Percentiles rank a stretch among this genome's conserved stretches.
Conservation (phyloP, 2,329 filamentous ascomycete species). For the Chaetomiaceae sp. region DNA sequence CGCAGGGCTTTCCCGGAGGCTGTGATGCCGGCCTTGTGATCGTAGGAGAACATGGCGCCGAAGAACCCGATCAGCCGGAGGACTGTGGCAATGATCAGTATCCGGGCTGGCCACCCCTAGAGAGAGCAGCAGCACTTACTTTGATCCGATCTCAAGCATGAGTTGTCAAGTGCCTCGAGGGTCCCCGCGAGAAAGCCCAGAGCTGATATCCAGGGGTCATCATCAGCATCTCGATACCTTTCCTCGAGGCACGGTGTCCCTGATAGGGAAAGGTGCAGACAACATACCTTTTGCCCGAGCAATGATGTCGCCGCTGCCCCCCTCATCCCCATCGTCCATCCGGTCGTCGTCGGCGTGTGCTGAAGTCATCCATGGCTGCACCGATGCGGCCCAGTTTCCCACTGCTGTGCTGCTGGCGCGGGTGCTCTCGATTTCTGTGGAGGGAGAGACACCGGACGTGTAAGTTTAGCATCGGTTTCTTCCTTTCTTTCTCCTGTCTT, state of each 20-base stretch:
- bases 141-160: slow-evolving; percentile 47
- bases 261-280: not conserved
- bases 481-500: too few species aligned
- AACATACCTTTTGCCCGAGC: slow-evolving; percentile 46
- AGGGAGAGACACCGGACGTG: too few species aligned
- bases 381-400: slow-evolving; percentile 51
- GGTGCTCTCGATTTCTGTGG: slow-evolving; percentile 42
- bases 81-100: slow-evolving; percentile 18
- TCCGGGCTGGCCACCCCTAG: not conserved
- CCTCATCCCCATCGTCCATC: slow-evolving; percentile 36
- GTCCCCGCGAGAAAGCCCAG: slow-evolving; percentile 54
- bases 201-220: slow-evolving; percentile 34
- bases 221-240: slow-evolving; percentile 1
- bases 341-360: slow-evolving; percentile 31
- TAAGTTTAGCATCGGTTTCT: too few species aligned
- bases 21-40: slow-evolving; percentile 55
- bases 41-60: slow-evolving; percentile 53
- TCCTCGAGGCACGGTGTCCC: too few species aligned
- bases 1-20: slow-evolving; percentile 50
- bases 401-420: slow-evolving; percentile 42
- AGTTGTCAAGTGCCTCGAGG: slow-evolving; percentile 42
- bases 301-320: slow-evolving; percentile 47
- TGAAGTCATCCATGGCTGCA: slow-evolving; percentile 48
- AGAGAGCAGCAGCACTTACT: slow-evolving; percentile 29
- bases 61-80: slow-evolving; percentile 45